These are phyloP conservation scores for Blastocystis sp. DNA, from an alignment of 352 stramenopile species.

Conservation along the genomic window DNA sequence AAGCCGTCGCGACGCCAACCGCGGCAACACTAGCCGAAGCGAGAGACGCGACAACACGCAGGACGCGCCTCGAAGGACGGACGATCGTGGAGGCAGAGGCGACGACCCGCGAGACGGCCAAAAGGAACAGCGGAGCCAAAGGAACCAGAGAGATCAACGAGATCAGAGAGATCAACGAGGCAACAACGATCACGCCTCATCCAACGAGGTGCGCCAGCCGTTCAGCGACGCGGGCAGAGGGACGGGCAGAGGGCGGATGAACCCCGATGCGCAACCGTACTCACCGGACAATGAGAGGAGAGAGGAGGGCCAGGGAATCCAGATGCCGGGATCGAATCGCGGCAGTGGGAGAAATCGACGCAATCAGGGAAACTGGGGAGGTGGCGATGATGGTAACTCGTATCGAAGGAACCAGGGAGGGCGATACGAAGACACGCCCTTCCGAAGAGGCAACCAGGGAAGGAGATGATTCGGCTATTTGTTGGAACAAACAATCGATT, in stretches of 20 bases:
- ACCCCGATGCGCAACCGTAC: background rate
- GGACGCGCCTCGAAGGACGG: background rate
- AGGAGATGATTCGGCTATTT: slow-evolving; percentile 6
- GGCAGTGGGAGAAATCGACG: background rate
- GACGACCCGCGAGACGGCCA: background rate
- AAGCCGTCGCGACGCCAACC: background rate
- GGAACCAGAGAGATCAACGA: background rate
- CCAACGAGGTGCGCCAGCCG: background rate
- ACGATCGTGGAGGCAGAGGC: background rate
- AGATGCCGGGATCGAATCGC: background rate
- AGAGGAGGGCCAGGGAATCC: background rate
- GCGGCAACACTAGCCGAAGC: background rate
- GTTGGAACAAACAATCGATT: slow-evolving; percentile 70
- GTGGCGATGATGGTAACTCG: background rate
- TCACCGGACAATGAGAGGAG: background rate
- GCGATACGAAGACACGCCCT: background rate
- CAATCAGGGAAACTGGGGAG: background rate
- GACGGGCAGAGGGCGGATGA: background rate
- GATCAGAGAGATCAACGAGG: background rate
- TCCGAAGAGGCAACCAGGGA: background rate
- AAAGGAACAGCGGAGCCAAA: background rate
- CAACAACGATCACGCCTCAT: background rate
- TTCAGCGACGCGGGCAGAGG: background rate
- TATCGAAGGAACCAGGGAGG: background rate
- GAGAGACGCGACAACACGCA: background rate